phyloP scores from a whole-genome alignment of 805 yeast genomes.

The Kodamaea nitidulidarum region DNA sequence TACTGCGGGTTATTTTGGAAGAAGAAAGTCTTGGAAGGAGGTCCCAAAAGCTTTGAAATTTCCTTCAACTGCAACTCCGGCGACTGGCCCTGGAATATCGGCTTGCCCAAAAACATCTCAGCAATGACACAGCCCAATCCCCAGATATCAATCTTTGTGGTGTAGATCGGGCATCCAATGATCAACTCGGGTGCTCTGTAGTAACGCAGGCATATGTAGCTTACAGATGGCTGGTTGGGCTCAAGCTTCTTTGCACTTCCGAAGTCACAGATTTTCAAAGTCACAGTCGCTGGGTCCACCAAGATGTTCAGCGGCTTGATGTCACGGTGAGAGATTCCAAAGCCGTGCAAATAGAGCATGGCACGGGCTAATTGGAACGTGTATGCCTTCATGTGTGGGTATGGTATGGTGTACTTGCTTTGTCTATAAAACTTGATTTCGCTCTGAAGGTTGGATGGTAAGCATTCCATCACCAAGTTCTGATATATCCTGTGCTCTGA shows the following conservation, averaged over 20 bases:
- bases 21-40: constrained; percentile 68
- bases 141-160: constrained; percentile 95
- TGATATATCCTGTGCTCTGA: constrained; percentile 65
- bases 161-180: constrained; percentile 82
- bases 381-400: constrained; percentile 71
- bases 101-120: constrained; percentile 87
- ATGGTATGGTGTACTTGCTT: constrained; percentile 58
- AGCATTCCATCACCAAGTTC: constrained; percentile 81
- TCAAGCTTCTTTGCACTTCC: constrained; percentile 81
- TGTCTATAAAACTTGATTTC: constrained; percentile 70
- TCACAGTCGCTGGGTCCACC: constrained; percentile 65
- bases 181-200: constrained; percentile 95
- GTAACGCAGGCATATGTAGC: constrained; percentile 93
- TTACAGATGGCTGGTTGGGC: constrained; percentile 79
- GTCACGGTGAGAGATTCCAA: constrained; percentile 80
- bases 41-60: constrained; percentile 85
- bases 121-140: constrained; percentile 96
- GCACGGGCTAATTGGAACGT: constrained; percentile 79
- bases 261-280: constrained; percentile 76
- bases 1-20: constrained; percentile 72
- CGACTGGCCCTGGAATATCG: constrained; percentile 92
- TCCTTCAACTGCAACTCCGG: constrained; percentile 87
- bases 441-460: constrained; percentile 73
- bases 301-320: constrained; percentile 79
- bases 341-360: constrained; percentile 75